Conservation (phyloP, 345 rosid genomes). For the Salix koriyanagi region DNA sequence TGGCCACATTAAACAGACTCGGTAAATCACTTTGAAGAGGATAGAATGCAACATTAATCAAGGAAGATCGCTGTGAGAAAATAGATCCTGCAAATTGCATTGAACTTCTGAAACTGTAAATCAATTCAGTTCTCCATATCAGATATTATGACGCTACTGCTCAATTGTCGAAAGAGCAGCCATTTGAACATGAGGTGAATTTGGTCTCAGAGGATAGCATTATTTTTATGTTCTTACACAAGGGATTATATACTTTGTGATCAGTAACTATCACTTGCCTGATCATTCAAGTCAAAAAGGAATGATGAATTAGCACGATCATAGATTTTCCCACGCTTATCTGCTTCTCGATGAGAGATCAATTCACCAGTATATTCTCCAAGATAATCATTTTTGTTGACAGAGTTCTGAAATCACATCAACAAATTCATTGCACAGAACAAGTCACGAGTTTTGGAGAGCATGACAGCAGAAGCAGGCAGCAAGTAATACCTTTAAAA, state of each 20-base stretch:
- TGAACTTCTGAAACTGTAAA: not conserved
- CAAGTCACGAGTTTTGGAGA: not conserved
- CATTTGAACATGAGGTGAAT: not conserved
- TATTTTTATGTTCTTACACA: not conserved
- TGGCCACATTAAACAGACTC: not conserved
- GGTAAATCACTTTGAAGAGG: not conserved
- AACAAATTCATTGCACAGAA: constrained; percentile 15
- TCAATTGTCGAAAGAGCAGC: not conserved
- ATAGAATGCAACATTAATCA: not conserved
- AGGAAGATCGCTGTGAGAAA: not conserved
- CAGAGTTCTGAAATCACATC: constrained; percentile 66
- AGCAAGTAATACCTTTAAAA: constrained; percentile 60
- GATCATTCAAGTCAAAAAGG: constrained; percentile 97
- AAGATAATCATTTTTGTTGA: constrained; percentile 89
- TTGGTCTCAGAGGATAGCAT: not conserved
- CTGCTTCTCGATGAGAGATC: constrained; percentile 93
- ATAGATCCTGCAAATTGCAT: not conserved
- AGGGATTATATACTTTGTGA: not conserved
- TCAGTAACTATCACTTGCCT: constrained; percentile 46
- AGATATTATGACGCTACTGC: not conserved
- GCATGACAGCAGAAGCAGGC: not conserved
- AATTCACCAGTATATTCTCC: constrained; percentile 98
- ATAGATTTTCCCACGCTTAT: constrained; percentile 96
- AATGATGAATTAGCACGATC: constrained; percentile 97
- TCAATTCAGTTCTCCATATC: not conserved